These are phyloP conservation scores for Fomitopsis serialis DNA, from an alignment of 768 basidiomycete genomes.

Conservation along the genomic window DNA sequence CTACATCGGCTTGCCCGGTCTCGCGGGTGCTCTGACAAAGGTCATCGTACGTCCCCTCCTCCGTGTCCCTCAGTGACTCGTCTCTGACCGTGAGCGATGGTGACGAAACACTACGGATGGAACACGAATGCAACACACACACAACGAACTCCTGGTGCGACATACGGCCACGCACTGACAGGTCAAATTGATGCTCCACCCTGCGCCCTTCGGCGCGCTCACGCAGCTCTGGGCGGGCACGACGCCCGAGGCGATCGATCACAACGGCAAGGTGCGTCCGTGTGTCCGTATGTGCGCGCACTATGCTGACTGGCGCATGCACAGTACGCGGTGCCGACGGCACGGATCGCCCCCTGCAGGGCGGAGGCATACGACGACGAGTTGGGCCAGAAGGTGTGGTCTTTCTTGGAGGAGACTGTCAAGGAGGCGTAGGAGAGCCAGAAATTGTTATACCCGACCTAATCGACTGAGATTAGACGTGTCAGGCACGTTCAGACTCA, in stretches of 20 bases:
- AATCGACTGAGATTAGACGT: no score
- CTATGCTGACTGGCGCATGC: background rate
- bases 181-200: conserved; percentile 18
- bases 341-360: conserved; percentile 14
- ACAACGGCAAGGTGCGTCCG: conserved; percentile 34
- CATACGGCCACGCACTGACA: conserved; percentile 6
- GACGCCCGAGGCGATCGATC: conserved; percentile 28
- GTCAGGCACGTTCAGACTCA: no score
- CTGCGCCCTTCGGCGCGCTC: conserved; percentile 22
- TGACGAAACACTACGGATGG: no score
- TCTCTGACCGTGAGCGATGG: no score
- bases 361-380: conserved; percentile 15
- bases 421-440: background rate
- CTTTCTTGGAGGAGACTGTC: conserved; percentile 10
- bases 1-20: background rate
- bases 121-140: conserved; percentile 4
- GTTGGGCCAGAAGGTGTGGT: conserved; percentile 16
- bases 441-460: no score
- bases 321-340: conserved; percentile 21
- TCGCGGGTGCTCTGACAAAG: background rate
- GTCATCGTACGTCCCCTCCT: conserved; percentile 2
- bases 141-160: background rate
- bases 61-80: background rate
- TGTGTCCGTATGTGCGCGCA: background rate
- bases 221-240: conserved; percentile 28